Evolutionary conservation across 139 green algal genomes (phyloP).

Genomic region (Coelastrella sp.): DNA sequence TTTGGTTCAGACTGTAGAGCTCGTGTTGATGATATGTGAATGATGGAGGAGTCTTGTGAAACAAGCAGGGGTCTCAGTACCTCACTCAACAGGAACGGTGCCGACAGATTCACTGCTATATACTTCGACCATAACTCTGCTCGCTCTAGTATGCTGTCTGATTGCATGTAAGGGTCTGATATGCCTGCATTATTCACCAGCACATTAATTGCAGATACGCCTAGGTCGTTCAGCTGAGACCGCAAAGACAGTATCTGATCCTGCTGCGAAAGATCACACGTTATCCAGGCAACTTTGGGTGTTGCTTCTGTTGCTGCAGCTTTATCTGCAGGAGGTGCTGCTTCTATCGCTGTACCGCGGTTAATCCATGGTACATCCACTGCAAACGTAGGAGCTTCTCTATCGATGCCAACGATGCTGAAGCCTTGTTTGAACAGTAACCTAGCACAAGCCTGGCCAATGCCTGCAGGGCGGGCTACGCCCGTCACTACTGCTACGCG

Average conservation of each 20-base stretch:
- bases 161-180: conserved; percentile 12
- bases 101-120: conserved; percentile 52
- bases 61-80: conserved; percentile 55
- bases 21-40: conserved; percentile 67
- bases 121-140: conserved; percentile 27
- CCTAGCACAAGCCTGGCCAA: conserved; percentile 26
- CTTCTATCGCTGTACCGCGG: background rate
- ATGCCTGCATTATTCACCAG: conserved; percentile 57
- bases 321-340: background rate
- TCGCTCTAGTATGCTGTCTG: background rate
- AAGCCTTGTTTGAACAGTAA: conserved; percentile 8
- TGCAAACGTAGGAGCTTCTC: background rate
- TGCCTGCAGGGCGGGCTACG: conserved; percentile 2
- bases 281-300: background rate
- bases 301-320: background rate
- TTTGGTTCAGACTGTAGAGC: conserved; percentile 67
- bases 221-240: background rate
- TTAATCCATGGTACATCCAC: background rate
- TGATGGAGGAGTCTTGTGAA: conserved; percentile 51
- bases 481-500: conserved; percentile 28
- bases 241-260: background rate
- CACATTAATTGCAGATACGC: background rate
- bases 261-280: background rate
- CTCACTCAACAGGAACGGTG: conserved; percentile 65
- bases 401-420: conserved; percentile 25